A percentile compares a stretch with the other conserved stretches of the same genome.
These are phyloP conservation scores for Calonectria hongkongensis DNA, from an alignment of 2,329 filamentous ascomycete genomes.

Conservation along the genomic window DNA sequence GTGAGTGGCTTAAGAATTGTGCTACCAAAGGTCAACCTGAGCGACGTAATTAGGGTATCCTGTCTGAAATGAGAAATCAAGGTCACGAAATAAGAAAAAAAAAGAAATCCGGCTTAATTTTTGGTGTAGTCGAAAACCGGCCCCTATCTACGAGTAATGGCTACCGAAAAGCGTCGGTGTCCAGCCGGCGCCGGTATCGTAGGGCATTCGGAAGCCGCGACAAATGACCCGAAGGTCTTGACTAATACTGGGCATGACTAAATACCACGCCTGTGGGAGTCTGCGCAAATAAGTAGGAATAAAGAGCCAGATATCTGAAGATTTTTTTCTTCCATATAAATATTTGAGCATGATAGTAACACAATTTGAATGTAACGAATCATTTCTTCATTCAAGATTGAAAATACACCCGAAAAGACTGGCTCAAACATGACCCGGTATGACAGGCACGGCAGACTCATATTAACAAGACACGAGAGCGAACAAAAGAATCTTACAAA, in stretches of 20 bases:
- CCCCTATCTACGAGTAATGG: conserved; percentile 34
- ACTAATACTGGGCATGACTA: conserved; percentile 7
- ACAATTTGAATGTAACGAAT: too few species aligned
- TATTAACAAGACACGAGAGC: not conserved
- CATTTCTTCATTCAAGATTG: not conserved
- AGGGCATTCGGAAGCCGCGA: conserved; percentile 29
- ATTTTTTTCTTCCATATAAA: not conserved
- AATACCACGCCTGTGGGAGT: too few species aligned
- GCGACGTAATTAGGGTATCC: not conserved
- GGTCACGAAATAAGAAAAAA: not conserved
- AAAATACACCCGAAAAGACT: not conserved
- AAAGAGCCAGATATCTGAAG: not conserved
- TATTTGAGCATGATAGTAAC: too few species aligned
- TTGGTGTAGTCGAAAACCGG: conserved; percentile 22
- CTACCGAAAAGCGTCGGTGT: conserved; percentile 39
- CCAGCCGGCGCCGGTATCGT: conserved; percentile 36
- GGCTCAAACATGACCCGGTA: not conserved
- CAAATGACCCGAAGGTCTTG: conserved; percentile 30
- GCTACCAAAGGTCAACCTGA: not conserved
- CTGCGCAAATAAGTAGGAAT: not conserved
- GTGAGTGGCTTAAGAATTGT: not conserved
- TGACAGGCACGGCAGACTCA: not conserved
- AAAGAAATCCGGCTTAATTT: not conserved
- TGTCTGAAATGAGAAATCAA: not conserved
- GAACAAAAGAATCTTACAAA: not conserved